Base-by-base conservation (phyloP, 192 early-diverging fungal species). In the Backusella mclennaniae region DNA sequence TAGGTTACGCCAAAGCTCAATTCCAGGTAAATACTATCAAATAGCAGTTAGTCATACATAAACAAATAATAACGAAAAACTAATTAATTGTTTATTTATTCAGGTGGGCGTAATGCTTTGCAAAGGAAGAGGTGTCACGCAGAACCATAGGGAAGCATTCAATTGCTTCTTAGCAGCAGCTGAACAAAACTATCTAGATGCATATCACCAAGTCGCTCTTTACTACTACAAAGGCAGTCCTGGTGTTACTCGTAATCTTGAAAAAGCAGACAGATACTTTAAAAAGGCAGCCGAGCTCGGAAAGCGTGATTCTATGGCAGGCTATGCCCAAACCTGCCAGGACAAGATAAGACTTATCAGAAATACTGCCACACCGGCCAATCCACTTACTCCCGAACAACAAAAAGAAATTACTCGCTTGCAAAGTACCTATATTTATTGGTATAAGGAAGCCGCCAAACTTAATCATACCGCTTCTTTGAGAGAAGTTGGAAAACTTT, bases 31-130 rank as follows among this genome's bases (percentile, higher is more conserved):
- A 9, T 23, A 73, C n/a, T n/a, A 68, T 69, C 5, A 19, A 14
- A 15, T 7, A 29, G 3, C 21, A 23, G 41, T 26, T 52, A 66
- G 31, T 31, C 8, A n/a, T 33, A 0, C 5, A 66, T 29, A n/a
- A 67, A 66, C 6, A 17, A 26, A 17, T 15, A 69, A 3, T 67
- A 19, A 41, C 11, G 17, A 29, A 67, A 19, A 49, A 7, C 19
- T 56, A 35, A 38, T 73, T 68, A 15, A 74, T 69, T 71, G 15
- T 63, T 71, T 46, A 52, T 75, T 75, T 42, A 49, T 21, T 38
- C 72, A 82, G 81, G 70, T 82, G 31, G 82, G 75, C 11, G 73
- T 77, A n/a, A 85, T 85, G 84, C 73, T 83, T 35, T 82, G 76
- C 12, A 77, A 81, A 69, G 85, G 85, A 9, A 46, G 67, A 42